These are phyloP conservation scores for Carpinus fangiana DNA, from an alignment of 306 rosid species.

Conservation along the genomic window DNA sequence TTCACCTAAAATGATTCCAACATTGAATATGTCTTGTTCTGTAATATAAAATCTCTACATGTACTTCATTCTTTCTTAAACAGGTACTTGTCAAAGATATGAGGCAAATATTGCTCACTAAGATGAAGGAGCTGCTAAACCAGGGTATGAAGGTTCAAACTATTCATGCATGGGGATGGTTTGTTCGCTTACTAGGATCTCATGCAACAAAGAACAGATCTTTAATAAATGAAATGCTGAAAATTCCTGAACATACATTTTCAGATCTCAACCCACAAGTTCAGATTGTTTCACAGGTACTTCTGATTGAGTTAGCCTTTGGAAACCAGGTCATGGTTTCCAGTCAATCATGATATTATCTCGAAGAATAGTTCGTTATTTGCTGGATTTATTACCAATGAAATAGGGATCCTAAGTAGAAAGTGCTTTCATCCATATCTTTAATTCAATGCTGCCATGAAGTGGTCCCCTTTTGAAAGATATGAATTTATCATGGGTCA, in stretches of 20 bases:
- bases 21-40: not conserved
- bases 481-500: not conserved
- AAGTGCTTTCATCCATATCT: not conserved
- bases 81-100: constrained; percentile 74
- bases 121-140: constrained; percentile 59
- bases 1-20: not conserved
- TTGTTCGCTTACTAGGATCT: constrained; percentile 68
- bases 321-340: not conserved
- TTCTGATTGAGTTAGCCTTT: not conserved
- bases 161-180: constrained; percentile 91
- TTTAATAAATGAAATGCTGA: constrained; percentile 74
- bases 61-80: constrained; percentile 1
- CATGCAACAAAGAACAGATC: constrained; percentile 64
- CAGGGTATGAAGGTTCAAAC: constrained; percentile 72
- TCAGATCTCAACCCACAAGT: constrained; percentile 75
- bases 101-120: constrained; percentile 56
- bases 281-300: constrained; percentile 86
- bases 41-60: constrained; percentile 18
- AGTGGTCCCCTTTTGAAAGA: not conserved
- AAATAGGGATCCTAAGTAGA: not conserved
- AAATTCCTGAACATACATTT: constrained; percentile 80
- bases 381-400: not conserved
- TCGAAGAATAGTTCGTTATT: not conserved
- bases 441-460: not conserved
- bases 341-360: not conserved